These are phyloP conservation scores for Metroxylon sagu DNA, from an alignment of 176 grass and related monocot species.

Conservation along the genomic window DNA sequence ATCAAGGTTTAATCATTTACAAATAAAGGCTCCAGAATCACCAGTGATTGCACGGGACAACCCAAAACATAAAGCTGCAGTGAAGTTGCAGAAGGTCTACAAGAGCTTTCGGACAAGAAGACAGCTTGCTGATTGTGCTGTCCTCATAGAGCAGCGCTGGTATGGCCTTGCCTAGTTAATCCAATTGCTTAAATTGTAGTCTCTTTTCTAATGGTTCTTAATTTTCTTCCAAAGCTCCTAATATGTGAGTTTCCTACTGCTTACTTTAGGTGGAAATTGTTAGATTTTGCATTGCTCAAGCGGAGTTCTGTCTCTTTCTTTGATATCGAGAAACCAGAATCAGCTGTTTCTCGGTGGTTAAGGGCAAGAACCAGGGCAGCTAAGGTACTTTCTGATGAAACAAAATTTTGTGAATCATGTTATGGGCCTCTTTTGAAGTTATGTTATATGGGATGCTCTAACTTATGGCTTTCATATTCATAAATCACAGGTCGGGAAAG, in stretches of 20 bases:
- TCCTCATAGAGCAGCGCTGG: slow-evolving; percentile 87
- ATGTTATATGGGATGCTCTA: no score
- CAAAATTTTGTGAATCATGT: no score
- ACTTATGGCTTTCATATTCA: not conserved
- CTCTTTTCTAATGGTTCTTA: slow-evolving; percentile 1
- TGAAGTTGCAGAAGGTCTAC: slow-evolving; percentile 78
- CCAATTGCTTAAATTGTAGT: no score
- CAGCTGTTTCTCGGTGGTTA: slow-evolving; percentile 70
- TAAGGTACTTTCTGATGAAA: slow-evolving; percentile 36
- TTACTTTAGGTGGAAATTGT: slow-evolving; percentile 66
- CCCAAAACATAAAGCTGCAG: slow-evolving; percentile 51
- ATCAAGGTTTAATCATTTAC: slow-evolving; percentile 25
- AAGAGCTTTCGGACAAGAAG: slow-evolving; percentile 85
- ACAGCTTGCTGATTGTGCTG: slow-evolving; percentile 81
- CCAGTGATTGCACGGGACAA: slow-evolving; percentile 36
- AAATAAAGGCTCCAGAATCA: slow-evolving; percentile 30
- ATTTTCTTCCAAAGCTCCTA: not conserved
- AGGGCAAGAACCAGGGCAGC: slow-evolving; percentile 69
- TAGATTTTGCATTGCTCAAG: slow-evolving; percentile 81
- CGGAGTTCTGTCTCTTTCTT: slow-evolving; percentile 80
- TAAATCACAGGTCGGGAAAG: slow-evolving; percentile 75
- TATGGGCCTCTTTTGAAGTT: no score
- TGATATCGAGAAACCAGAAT: slow-evolving; percentile 58
- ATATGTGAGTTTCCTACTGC: not conserved
- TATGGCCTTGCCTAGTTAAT: slow-evolving; percentile 19